phyloP scores from a whole-genome alignment of 352 stramenopile species.

The Phytopythium kandeliae region DNA sequence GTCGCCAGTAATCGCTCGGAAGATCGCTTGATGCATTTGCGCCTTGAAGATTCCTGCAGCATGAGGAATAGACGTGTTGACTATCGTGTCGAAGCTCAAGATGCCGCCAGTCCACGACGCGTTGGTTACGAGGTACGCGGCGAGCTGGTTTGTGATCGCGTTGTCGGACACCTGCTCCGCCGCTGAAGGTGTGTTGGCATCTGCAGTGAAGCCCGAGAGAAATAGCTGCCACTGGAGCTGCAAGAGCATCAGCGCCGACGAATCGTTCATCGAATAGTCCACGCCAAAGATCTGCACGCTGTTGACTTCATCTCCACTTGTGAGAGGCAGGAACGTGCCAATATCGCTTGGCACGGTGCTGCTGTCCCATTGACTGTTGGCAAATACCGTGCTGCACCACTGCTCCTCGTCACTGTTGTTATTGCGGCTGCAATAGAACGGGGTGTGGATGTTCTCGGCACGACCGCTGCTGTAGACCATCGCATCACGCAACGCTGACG shows the following conservation, averaged over 20 bases:
- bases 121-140: constrained; percentile 17
- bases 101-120: constrained; percentile 8
- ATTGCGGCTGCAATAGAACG: constrained; percentile 5
- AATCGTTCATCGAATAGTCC: background rate
- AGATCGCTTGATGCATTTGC: constrained; percentile 23
- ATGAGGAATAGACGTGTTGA: constrained; percentile 33
- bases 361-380: background rate
- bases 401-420: background rate
- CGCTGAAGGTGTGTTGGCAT: constrained; percentile 6
- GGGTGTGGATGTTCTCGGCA: background rate
- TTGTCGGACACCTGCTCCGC: background rate
- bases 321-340: constrained; percentile 2
- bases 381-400: constrained; percentile 7
- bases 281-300: constrained; percentile 7
- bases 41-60: constrained; percentile 27
- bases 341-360: background rate
- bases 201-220: constrained; percentile 10
- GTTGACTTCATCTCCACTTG: background rate
- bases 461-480: background rate
- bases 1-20: constrained; percentile 6
- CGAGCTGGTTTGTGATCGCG: constrained; percentile 16
- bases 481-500: background rate
- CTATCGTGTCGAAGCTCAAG: constrained; percentile 20
- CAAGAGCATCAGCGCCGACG: background rate
- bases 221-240: constrained; percentile 4